Percentiles rank a stretch among this genome's conserved stretches.
phyloP scores from a whole-genome alignment of 495 filamentous ascomycete genomes.

The Penicillium lividum region DNA sequence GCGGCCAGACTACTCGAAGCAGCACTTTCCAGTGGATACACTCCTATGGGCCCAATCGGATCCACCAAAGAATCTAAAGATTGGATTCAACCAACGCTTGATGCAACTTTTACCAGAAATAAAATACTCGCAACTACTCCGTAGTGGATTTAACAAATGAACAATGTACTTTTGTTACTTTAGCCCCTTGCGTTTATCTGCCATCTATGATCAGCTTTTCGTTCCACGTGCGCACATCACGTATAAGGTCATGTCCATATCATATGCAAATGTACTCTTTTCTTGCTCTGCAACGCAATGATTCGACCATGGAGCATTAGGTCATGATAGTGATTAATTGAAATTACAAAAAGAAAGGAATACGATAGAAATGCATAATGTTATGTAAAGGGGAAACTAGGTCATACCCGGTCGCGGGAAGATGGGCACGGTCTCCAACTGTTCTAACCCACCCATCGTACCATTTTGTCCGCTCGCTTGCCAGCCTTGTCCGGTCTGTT shows the following conservation, averaged over 20 bases:
- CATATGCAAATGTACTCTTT: not conserved
- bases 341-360: slow-evolving; percentile 3
- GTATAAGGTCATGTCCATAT: not conserved
- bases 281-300: not conserved
- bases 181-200: no score
- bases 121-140: no score
- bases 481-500: slow-evolving; percentile 84
- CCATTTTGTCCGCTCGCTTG: slow-evolving; percentile 67
- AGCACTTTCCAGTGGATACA: slow-evolving; percentile 4
- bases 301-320: not conserved
- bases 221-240: no score
- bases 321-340: not conserved
- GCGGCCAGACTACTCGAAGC: slow-evolving; percentile 7
- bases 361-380: not conserved
- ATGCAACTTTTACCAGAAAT: not conserved
- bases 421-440: slow-evolving; percentile 75
- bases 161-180: no score
- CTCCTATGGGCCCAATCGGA: slow-evolving; percentile 1
- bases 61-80: not conserved
- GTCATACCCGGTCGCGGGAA: slow-evolving; percentile 75
- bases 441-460: slow-evolving; percentile 82
- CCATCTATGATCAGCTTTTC: no score
- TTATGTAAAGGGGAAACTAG: slow-evolving; percentile 11
- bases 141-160: no score
- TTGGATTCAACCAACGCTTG: not conserved